Conservation (phyloP, 495 filamentous ascomycete genomes). For the Hypoxylon crocopeplum region DNA sequence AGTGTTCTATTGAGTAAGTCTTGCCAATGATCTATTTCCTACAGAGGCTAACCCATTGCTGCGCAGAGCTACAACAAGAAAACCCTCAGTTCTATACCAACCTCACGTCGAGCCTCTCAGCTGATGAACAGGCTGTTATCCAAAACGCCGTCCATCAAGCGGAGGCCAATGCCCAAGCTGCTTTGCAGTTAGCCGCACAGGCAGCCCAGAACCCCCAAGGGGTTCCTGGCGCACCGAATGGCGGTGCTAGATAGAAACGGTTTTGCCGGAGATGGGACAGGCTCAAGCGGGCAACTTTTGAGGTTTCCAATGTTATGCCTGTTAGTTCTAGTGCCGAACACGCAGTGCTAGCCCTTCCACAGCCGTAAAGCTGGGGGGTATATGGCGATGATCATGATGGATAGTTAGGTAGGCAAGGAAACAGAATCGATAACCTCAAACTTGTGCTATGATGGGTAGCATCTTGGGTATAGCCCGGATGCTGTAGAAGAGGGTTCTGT, state of each 20-base stretch:
- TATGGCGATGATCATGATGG: background rate
- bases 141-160: constrained; percentile 83
- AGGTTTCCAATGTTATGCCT: background rate
- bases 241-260: constrained; percentile 40
- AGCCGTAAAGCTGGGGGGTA: constrained; percentile 8
- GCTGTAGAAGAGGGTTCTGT: background rate
- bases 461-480: constrained; percentile 18
- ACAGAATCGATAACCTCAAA: no score
- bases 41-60: constrained; percentile 33
- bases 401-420: constrained; percentile 7
- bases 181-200: constrained; percentile 34
- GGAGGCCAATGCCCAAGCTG: constrained; percentile 58
- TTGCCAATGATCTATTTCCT: background rate
- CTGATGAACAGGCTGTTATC: constrained; percentile 82
- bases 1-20: constrained; percentile 79
- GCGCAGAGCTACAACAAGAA: constrained; percentile 81
- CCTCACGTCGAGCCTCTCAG: constrained; percentile 76
- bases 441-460: constrained; percentile 2
- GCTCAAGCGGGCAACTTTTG: no score
- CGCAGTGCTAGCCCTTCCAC: constrained; percentile 6
- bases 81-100: constrained; percentile 87
- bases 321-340: background rate
- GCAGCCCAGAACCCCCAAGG: constrained; percentile 36
- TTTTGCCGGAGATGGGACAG: no score
- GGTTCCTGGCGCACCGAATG: constrained; percentile 30